These are phyloP conservation scores for Fusarium mundagurra DNA, from an alignment of 2,329 filamentous ascomycete genomes.

Conservation along the genomic window DNA sequence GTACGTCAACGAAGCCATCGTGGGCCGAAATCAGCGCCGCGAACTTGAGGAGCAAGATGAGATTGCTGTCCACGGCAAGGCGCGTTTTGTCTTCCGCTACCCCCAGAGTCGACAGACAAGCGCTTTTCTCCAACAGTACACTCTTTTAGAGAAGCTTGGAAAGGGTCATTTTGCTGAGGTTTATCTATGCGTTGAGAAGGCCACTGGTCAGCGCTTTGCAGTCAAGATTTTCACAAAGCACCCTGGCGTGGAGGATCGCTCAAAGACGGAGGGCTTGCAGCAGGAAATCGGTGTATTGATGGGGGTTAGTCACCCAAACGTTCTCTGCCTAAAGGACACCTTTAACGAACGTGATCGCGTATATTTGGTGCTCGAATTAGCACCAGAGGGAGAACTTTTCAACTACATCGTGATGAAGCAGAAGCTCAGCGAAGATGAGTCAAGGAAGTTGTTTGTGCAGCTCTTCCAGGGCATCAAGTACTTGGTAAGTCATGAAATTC, in stretches of 20 bases:
- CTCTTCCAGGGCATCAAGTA: constrained; percentile 96
- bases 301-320: constrained; percentile 94
- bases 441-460: constrained; percentile 88
- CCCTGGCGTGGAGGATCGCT: constrained; percentile 81
- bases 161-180: constrained; percentile 97
- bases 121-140: constrained; percentile 87
- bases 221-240: constrained; percentile 96
- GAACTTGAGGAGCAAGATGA: constrained; percentile 92
- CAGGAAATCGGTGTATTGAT: constrained; percentile 97
- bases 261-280: constrained; percentile 86
- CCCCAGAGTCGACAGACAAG: constrained; percentile 78
- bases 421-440: constrained; percentile 85
- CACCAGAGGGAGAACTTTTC: constrained; percentile 93
- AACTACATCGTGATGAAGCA: constrained; percentile 92
- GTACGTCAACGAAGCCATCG: constrained; percentile 89
- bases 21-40: constrained; percentile 91
- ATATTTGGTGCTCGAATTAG: constrained; percentile 90
- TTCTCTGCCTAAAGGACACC: constrained; percentile 92
- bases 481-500: constrained; percentile 69
- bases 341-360: constrained; percentile 93
- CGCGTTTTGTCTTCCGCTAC: constrained; percentile 91
- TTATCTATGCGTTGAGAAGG: constrained; percentile 88
- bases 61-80: constrained; percentile 84
- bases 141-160: constrained; percentile 83
- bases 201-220: constrained; percentile 82